Percentiles rank a stretch among this genome's conserved stretches.
phyloP scores from a whole-genome alignment of 257 asterid genomes.

The Datura wrightii region DNA sequence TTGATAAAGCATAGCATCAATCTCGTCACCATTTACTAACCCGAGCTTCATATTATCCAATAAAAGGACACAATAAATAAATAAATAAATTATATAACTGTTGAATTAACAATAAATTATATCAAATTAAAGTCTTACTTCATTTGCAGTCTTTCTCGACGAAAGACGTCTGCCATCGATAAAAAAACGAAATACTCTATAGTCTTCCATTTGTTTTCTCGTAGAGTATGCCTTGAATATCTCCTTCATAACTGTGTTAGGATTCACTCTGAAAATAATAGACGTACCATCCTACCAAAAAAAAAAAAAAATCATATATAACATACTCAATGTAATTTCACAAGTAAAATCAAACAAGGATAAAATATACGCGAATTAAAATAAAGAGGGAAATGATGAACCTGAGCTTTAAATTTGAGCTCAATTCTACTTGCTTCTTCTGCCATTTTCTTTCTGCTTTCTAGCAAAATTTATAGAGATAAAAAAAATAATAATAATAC shows the following conservation, averaged over 20 bases:
- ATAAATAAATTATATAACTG: not conserved
- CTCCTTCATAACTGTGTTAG: not conserved
- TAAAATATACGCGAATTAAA: no score
- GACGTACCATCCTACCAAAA: not conserved
- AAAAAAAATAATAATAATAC: not conserved
- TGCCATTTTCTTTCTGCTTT: not conserved
- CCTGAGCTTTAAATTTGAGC: constrained; percentile 19
- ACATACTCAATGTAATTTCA: no score
- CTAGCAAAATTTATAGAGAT: not conserved
- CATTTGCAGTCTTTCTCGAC: not conserved
- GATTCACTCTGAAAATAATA: not conserved
- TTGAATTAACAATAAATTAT: no score
- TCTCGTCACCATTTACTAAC: not conserved
- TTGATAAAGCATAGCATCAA: not conserved
- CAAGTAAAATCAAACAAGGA: no score
- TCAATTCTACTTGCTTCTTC: not conserved
- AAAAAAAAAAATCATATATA: not conserved
- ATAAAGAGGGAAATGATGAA: not conserved
- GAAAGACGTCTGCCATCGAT: not conserved
- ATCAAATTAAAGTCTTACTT: no score
- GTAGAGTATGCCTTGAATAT: not conserved
- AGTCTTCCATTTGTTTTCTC: not conserved
- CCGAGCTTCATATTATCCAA: not conserved
- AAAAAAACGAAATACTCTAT: not conserved
- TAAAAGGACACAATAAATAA: not conserved